Evolutionary conservation across 2,329 filamentous ascomycete species (phyloP).

Genomic region (Trichophyton equinum): DNA sequence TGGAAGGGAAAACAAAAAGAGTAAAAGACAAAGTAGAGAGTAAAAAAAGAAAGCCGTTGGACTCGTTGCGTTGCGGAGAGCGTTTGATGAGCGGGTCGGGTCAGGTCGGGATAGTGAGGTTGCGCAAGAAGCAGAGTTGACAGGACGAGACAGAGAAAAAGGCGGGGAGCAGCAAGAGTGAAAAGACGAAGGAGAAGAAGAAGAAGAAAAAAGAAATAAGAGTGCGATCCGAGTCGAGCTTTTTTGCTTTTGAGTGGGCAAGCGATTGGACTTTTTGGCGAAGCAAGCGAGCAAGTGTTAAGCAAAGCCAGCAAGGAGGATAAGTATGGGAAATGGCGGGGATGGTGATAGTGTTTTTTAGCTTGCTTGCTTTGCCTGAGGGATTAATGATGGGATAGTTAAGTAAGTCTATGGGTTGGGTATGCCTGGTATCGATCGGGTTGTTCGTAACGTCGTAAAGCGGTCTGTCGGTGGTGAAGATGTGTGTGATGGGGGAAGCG

Average conservation of each 20-base stretch:
- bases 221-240: neutral
- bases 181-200: neutral
- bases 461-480: neutral
- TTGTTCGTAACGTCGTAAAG: neutral
- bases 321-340: too few species aligned
- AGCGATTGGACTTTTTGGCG: neutral
- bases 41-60: conserved; percentile 3
- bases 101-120: neutral
- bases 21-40: conserved; percentile 5
- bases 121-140: neutral
- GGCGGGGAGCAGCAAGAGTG: neutral
- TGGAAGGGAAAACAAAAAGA: conserved; percentile 12
- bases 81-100: neutral
- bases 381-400: neutral
- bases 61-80: neutral
- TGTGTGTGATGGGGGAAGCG: neutral
- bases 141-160: too few species aligned
- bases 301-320: too few species aligned
- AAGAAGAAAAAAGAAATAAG: neutral
- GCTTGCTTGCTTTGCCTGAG: neutral
- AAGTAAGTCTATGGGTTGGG: neutral
- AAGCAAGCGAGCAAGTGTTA: neutral
- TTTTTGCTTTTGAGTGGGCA: neutral
- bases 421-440: conserved; percentile 3
- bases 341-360: too few species aligned